Percentiles rank a stretch among this genome's conserved stretches.
phyloP scores from a whole-genome alignment of 768 basidiomycete genomes.

The Polyporus arcularius region DNA sequence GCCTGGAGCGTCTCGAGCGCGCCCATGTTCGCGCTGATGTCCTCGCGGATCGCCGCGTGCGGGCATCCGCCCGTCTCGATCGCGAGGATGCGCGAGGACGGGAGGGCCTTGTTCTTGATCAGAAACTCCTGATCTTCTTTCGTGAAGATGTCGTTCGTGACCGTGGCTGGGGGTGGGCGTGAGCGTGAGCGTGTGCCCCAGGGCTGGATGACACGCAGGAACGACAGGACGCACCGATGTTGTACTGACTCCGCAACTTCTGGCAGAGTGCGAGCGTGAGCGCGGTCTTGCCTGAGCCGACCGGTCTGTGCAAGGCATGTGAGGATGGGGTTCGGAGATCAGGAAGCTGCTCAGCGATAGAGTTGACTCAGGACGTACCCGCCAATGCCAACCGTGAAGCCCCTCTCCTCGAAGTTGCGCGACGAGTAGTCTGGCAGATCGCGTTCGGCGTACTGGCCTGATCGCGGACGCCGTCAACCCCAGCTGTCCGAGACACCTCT shows the following conservation, averaged over 20 bases:
- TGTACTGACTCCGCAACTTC: slow-evolving; percentile 76
- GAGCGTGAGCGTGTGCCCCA: slow-evolving; percentile 4
- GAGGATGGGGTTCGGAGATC: background rate
- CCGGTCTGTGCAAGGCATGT: slow-evolving; percentile 65
- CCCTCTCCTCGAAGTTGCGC: slow-evolving; percentile 88
- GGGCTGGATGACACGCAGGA: background rate
- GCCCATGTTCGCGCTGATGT: slow-evolving; percentile 96
- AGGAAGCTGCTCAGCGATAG: background rate
- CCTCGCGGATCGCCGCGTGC: slow-evolving; percentile 97
- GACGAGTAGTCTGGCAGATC: slow-evolving; percentile 87
- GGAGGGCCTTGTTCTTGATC: slow-evolving; percentile 88
- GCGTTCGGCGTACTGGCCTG: slow-evolving; percentile 90
- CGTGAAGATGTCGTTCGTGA: slow-evolving; percentile 99
- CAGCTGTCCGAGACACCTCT: background rate
- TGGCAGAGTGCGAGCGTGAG: slow-evolving; percentile 89
- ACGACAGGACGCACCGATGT: slow-evolving; percentile 70
- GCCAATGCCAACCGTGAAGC: slow-evolving; percentile 97
- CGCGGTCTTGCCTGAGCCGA: slow-evolving; percentile 98
- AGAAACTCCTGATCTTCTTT: slow-evolving; percentile 97
- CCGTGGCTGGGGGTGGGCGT: slow-evolving; percentile 61
- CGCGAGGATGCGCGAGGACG: slow-evolving; percentile 82
- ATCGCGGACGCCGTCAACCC: slow-evolving; percentile 2
- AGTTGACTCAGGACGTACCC: slow-evolving; percentile 56
- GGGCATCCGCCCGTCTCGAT: slow-evolving; percentile 99
- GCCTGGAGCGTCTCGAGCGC: slow-evolving; percentile 94